Evolutionary conservation across 169 alveolate species (phyloP), one percentile per base, ranked within the genome.

Genomic region (Plasmodium blacklocki): DNA sequence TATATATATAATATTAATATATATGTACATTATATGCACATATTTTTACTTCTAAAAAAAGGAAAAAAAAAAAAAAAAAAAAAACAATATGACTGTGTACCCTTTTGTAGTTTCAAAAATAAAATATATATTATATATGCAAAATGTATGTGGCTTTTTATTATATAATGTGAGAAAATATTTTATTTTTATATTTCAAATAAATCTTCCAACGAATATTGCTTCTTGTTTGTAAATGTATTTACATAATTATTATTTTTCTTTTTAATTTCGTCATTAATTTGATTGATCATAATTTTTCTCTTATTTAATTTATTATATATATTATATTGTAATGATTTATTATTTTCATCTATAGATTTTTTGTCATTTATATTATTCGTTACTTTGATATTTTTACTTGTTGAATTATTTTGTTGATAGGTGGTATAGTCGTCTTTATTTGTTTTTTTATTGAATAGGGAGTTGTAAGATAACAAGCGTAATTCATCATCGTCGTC

Each of bases 251-350:
- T 47, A 29, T 32, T 29, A 62, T 47, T 29, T 26, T 68, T 80
- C 58, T 52, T 56, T 80, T 80, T 80, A 12, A 80, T 80, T 60
- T 52, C 70, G 21, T 80, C 85, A 80, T 80, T 80, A 67, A 80
- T 80, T 80, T 80, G 29, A 62, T 80, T 68, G 19, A 80, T 80
- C n/a, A 80, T 80, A 52, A 80, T 19, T 54, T 80, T 58, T 80
- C 90, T 71, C 18, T 80, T 67, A 47, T 68, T n/a, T 39, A 80
- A 68, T 70, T 80, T 68, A 60, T 67, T 11, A 47, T 56, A 56
- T 67, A 67, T 29, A 47, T 80, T 80, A 26, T 60, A 39, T 56
- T 67, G 72, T 12, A 67, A 18, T 7, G 73, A 26, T 14, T 80
- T 18, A 18, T 80, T 39, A 58, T 5, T 52, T 39, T 54, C 14